Base-by-base conservation (phyloP, 1,139 yeast genomes). In the Pichia sp. region DNA sequence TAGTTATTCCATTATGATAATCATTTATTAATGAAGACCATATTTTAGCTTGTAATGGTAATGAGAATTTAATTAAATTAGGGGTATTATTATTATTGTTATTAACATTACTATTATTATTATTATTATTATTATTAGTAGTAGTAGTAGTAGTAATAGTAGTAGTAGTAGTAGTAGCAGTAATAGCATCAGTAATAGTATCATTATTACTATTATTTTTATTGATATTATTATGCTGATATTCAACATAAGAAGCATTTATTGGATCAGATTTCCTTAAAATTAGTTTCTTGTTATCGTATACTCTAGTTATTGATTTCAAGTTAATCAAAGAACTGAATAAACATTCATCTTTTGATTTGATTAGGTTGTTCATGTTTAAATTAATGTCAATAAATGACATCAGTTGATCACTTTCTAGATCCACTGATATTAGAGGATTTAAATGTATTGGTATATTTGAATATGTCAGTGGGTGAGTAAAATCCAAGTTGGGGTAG, bases 21-120 rank as follows among this genome's bases (percentile, higher is more conserved):
- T 62, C 65, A 43, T 61, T 63, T 22, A 63, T 54, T 23, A 62
- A 46, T 4, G 61, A 55, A 2, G 65, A 56, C 68, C 68, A 65
- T 35, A 61, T 54, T 36, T 58, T 59, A 1, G 67, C 57, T 44
- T 61, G 61, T 36, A 65, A 51, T 1, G 68, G 67, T 27, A 65
- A 48, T 40, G 58, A 60, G 13, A 64, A 46, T 37, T 58, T 59
- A 18, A 59, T 32, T 16, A 18, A 16, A 32, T 32, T n/a, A 29
- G 16, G 18, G 18, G 16, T 29, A 15, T 29, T n/a, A 15, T 29
- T n/a, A 9, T 6, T 9, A 18, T 25, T 25, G 9, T 25, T 25
- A 25, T 9, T 25, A 25, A 7, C 52, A 23, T 37, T 20, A 23
- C 48, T 51, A 4, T 52, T n/a, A n/a, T n/a, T n/a, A n/a, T n/a